These are phyloP conservation scores for Isoetes taiwanensis DNA, from an alignment of 75 land plant genomes.

Conservation along the genomic window DNA sequence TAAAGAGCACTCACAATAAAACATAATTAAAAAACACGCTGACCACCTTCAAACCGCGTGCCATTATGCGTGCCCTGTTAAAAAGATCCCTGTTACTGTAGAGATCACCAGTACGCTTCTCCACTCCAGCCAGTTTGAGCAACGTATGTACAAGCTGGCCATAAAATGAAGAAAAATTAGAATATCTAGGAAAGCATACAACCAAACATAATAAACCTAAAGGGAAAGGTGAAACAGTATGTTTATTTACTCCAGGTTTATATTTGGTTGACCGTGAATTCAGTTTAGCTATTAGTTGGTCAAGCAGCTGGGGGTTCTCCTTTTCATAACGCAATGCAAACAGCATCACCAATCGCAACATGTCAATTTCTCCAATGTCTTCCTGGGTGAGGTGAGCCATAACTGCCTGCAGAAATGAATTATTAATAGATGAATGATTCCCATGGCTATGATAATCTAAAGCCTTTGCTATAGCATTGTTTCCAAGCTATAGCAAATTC, in stretches of 20 bases:
- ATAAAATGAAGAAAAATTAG: too few relatives aligned
- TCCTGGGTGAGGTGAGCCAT: conserved; percentile 64
- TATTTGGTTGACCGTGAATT: conserved; percentile 64
- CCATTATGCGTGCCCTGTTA: conserved; percentile 95
- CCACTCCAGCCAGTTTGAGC: conserved; percentile 84
- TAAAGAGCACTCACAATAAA: background rate
- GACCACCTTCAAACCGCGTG: conserved; percentile 99
- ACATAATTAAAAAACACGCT: background rate
- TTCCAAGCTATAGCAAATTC: too few relatives aligned
- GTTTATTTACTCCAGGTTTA: conserved; percentile 66
- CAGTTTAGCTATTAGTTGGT: conserved; percentile 77
- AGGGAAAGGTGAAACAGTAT: background rate
- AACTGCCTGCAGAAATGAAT: conserved; percentile 54
- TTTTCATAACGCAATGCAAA: conserved; percentile 97
- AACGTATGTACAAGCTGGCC: conserved; percentile 95
- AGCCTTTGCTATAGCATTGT: too few relatives aligned
- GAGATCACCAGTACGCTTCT: conserved; percentile 89
- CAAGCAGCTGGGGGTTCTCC: conserved; percentile 83
- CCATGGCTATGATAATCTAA: background rate
- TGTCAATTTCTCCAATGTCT: conserved; percentile 59
- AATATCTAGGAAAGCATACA: too few relatives aligned
- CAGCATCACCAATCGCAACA: conserved; percentile 70
- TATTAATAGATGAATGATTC: background rate
- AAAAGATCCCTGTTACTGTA: conserved; percentile 83
- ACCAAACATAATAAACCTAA: too few relatives aligned